A percentile compares a stretch with the other conserved stretches of the same genome.
Conservation (phyloP, 306 rosid species). For the Inga laurina region DNA sequence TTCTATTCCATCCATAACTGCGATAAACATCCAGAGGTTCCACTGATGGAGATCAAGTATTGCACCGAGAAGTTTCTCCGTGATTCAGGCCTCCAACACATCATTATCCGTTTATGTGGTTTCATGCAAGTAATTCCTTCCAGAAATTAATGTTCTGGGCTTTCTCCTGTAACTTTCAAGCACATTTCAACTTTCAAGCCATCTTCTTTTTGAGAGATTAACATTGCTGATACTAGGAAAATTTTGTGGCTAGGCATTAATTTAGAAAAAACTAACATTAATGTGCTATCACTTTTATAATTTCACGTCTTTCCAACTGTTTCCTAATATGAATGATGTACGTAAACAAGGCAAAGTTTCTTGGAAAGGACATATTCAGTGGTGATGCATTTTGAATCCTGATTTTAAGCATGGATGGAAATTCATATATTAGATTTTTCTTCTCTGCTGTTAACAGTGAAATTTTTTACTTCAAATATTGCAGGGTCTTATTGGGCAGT, state of each 20-base stretch:
- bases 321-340: background rate
- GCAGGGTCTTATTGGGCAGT: slow-evolving; percentile 95
- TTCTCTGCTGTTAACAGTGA: background rate
- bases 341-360: background rate
- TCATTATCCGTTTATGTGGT: slow-evolving; percentile 79
- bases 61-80: slow-evolving; percentile 87
- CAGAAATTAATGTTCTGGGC: background rate
- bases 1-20: slow-evolving; percentile 97
- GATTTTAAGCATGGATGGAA: background rate
- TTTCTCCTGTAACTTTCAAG: background rate
- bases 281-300: background rate
- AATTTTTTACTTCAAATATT: slow-evolving; percentile 10
- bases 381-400: background rate
- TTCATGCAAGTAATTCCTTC: slow-evolving; percentile 79
- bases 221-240: background rate
- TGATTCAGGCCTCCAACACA: slow-evolving; percentile 73
- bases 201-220: background rate
- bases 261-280: background rate
- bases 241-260: background rate
- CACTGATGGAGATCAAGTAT: slow-evolving; percentile 95
- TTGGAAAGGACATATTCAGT: background rate
- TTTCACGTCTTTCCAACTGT: background rate
- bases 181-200: background rate
- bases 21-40: slow-evolving; percentile 96
- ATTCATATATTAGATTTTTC: slow-evolving; percentile 1